Conservation (phyloP, 1,284 basidiomycete genomes). For the Fomitopsis palustris region DNA sequence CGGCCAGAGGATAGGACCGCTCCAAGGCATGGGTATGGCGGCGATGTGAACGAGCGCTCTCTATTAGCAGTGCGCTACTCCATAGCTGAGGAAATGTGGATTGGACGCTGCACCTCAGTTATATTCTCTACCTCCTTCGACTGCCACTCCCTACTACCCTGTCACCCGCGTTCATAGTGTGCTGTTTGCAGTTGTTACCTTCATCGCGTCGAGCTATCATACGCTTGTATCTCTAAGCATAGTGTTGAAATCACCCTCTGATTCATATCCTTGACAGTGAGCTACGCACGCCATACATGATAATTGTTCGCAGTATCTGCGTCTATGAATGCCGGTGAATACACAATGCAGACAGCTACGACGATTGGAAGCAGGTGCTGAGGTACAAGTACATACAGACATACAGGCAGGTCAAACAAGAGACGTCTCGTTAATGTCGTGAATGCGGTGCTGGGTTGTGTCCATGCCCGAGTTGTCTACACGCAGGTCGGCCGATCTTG, state of each 20-base stretch:
- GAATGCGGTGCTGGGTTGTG: not conserved
- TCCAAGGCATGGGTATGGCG: constrained; percentile 34
- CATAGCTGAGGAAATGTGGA: constrained; percentile 8
- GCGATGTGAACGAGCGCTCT: constrained; percentile 25
- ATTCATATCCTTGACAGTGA: not conserved
- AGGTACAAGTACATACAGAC: not conserved
- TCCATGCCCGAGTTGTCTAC: not conserved
- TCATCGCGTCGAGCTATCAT: constrained; percentile 25
- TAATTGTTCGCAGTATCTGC: not conserved
- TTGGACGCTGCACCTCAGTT: constrained; percentile 9
- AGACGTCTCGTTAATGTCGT: not conserved
- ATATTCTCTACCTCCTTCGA: constrained; percentile 5
- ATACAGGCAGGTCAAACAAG: not conserved
- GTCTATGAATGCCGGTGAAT: not conserved
- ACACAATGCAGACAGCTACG: not conserved
- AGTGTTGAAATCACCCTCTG: constrained; percentile 22
- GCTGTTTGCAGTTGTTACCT: constrained; percentile 9
- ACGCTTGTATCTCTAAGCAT: constrained; percentile 36
- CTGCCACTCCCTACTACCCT: constrained; percentile 11
- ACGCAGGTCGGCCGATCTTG: too few relatives aligned
- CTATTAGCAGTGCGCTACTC: not conserved
- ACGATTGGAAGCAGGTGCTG: not conserved
- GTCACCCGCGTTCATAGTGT: constrained; percentile 8
- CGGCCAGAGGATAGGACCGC: constrained; percentile 24
- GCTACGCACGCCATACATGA: not conserved